Base-by-base conservation (phyloP, 306 rosid genomes). In the Pachyrhizus erosus region DNA sequence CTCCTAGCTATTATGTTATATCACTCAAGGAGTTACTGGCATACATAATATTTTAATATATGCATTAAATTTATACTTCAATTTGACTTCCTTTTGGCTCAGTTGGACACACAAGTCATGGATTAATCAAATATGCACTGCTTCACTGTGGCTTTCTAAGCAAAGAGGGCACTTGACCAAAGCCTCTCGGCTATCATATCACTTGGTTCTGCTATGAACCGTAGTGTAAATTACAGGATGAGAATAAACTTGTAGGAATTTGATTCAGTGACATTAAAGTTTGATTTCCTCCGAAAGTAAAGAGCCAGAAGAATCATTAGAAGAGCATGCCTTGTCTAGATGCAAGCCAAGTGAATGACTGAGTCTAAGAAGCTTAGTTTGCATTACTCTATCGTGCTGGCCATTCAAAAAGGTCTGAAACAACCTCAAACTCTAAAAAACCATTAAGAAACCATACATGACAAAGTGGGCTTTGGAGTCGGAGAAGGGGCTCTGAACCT, bases 321-420 rank as follows among this genome's bases (percentile, higher is more conserved):
- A 51, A 48, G 75, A 73, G 45, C 46, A 55, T 46, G 54, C 77
- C 21, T 78, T 23, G 62, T 66, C 76, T 42, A 72, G 51, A 39
- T 5, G 34, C 49, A 58, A 60, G 39, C 71, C 24, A 26, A 58
- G 66, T 7, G 20, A 77, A 37, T 5, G 11, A 62, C 21, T 29
- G 31, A 29, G 20, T 75, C 42, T 20, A 57, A 31, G 7, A 45
- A 31, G 2, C 37, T n/a, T 24, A 33, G 31, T 39, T 55, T 80
- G 48, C 70, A 69, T 40, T n/a, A 79, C 23, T 26, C 34, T 45
- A 10, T 1, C 57, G 49, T 34, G 52, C 23, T 14, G 34, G 68
- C 21, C 43, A 9, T 21, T 55, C 51, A 31, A 74, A 45, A 21
- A 55, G 34, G 62, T 76, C 42, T 2, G 1, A 70, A 51, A 78